Evolutionary conservation across 1,284 basidiomycete species (phyloP).

Genomic region (Naganishia albida): DNA sequence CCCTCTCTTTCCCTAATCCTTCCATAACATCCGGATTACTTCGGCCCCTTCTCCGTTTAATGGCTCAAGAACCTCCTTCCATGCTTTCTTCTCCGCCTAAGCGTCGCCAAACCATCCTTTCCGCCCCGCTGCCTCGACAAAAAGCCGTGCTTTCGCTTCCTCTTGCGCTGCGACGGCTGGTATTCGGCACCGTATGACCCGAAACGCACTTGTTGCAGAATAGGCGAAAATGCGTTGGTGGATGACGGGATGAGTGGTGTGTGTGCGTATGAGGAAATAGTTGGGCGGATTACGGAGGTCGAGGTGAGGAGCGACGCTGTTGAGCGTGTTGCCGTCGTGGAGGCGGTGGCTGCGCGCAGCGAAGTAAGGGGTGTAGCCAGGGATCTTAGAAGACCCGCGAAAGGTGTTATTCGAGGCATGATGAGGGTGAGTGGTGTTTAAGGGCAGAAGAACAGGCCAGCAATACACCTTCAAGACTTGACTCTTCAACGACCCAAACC

Average conservation of each 20-base stretch:
- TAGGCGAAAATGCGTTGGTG: slow-evolving; percentile 16
- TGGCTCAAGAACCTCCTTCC: slow-evolving; percentile 65
- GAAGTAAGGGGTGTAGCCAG: background rate
- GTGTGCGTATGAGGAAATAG: background rate
- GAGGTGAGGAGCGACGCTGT: slow-evolving; percentile 17
- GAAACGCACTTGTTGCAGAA: slow-evolving; percentile 41
- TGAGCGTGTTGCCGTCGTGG: background rate
- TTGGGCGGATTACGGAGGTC: background rate
- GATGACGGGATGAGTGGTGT: slow-evolving; percentile 12
- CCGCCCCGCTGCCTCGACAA: slow-evolving; percentile 69
- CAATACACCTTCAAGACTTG: too few relatives aligned
- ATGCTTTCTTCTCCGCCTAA: slow-evolving; percentile 62
- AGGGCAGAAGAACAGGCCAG: background rate
- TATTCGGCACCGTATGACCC: slow-evolving; percentile 68
- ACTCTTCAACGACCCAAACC: background rate
- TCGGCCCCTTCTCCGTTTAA: slow-evolving; percentile 41
- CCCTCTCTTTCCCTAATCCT: background rate
- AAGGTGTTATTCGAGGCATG: slow-evolving; percentile 20
- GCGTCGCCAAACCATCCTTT: slow-evolving; percentile 60
- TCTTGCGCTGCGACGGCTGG: slow-evolving; percentile 81
- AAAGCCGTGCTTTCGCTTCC: slow-evolving; percentile 87
- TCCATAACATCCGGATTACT: background rate
- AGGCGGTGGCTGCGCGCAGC: background rate
- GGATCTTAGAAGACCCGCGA: slow-evolving; percentile 4
- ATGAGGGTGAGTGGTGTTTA: background rate